Conservation (phyloP, 805 yeast species). For the Ogataea paradorogensis region DNA sequence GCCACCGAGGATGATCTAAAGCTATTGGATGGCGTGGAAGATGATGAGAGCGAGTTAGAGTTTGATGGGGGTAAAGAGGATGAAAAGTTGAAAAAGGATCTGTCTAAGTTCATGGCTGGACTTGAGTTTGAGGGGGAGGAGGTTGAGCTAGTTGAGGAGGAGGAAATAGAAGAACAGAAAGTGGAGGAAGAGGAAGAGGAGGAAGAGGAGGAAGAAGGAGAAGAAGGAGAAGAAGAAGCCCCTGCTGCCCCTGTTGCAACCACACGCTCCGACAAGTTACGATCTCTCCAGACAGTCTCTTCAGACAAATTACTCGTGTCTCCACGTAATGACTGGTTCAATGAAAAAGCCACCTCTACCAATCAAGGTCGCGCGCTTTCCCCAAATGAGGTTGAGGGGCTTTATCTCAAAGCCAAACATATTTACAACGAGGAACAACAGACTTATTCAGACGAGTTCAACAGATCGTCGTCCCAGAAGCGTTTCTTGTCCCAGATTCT, state of each 20-base stretch:
- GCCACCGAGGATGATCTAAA: conserved; percentile 82
- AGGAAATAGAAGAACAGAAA: conserved; percentile 37
- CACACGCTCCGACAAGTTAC: conserved; percentile 24
- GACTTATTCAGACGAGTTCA: conserved; percentile 66
- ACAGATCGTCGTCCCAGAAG: conserved; percentile 74
- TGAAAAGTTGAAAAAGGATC: conserved; percentile 47
- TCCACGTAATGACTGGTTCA: conserved; percentile 74
- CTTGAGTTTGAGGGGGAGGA: conserved; percentile 58
- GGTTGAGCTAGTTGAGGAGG: conserved; percentile 35
- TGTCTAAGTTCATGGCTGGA: conserved; percentile 59
- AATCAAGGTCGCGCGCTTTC: conserved; percentile 38
- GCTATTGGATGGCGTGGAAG: conserved; percentile 50
- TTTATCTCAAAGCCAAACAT: conserved; percentile 63
- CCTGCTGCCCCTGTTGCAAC: too few species aligned
- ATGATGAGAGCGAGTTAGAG: conserved; percentile 51
- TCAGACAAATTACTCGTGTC: conserved; percentile 57
- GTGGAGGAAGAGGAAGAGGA: conserved; percentile 37
- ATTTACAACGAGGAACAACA: conserved; percentile 70
- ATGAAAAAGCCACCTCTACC: conserved; percentile 34
- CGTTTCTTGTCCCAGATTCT: conserved; percentile 87
- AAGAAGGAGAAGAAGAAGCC: conserved; percentile 34
- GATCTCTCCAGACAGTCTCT: conserved; percentile 45
- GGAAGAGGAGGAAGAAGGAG: conserved; percentile 35
- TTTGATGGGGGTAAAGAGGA: conserved; percentile 47
- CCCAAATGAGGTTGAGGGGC: conserved; percentile 55